Conservation (phyloP, 352 stramenopile genomes). For the Globisporangium okanoganense region DNA sequence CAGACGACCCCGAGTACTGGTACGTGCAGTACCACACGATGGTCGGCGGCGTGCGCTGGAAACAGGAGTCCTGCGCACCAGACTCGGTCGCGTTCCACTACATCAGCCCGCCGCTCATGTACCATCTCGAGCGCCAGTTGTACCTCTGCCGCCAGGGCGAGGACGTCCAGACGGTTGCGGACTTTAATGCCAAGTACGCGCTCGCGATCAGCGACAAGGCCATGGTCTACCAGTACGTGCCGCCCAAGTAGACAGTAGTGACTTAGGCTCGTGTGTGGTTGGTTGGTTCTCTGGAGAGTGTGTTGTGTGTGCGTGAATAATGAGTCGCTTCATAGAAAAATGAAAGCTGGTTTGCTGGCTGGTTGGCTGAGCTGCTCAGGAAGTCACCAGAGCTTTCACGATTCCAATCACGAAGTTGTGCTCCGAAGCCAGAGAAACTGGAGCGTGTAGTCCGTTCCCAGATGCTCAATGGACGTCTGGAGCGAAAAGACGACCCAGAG, state of each 20-base stretch:
- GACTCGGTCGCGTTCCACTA: constrained; percentile 82
- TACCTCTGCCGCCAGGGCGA: constrained; percentile 63
- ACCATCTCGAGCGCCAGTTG: constrained; percentile 67
- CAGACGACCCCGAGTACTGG: constrained; percentile 55
- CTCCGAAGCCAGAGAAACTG: too few relatives aligned
- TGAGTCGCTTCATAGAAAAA: not conserved
- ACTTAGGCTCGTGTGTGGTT: not conserved
- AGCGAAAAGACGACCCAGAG: too few relatives aligned
- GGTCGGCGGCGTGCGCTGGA: constrained; percentile 58
- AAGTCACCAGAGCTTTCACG: not conserved
- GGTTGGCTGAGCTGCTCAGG: too few relatives aligned
- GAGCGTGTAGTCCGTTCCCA: too few relatives aligned
- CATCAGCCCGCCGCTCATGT: constrained; percentile 65
- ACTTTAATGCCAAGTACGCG: constrained; percentile 54
- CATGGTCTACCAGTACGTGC: constrained; percentile 41
- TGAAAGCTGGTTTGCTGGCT: not conserved
- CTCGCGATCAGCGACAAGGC: constrained; percentile 42
- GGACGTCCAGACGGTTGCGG: constrained; percentile 34
- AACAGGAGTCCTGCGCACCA: constrained; percentile 44
- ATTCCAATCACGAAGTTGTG: too few relatives aligned
- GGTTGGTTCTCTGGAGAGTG: too few relatives aligned
- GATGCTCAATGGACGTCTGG: too few relatives aligned
- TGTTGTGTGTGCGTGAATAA: not conserved
- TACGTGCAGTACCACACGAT: constrained; percentile 68
- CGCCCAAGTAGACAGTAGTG: constrained; percentile 15